Base-by-base conservation (phyloP, 2,329 filamentous ascomycete genomes). In the Aspergillus sp. region DNA sequence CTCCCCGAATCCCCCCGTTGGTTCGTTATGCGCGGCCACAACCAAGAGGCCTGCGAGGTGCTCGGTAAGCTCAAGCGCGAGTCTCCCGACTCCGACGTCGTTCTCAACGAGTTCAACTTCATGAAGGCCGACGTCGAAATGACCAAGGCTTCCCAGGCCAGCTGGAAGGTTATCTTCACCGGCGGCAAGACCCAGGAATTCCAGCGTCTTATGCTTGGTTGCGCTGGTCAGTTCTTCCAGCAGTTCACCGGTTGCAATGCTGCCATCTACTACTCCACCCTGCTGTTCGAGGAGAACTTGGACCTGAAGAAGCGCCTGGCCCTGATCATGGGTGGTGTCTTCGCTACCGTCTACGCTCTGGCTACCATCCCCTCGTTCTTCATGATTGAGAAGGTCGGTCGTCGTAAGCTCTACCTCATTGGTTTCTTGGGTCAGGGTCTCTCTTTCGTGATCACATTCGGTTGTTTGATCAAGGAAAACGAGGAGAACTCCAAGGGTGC, bases 1-100 rank as follows among this genome's bases (percentile, higher is more conserved):
- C 70, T 84, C 1, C 82, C 82, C 8, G 82, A 85, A 57, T 82
- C 80, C 0, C 82, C 82, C 7, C 74, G 81, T 40, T 84, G 81
- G 79, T 73, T 85, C 19, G 76, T 85, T 11, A 70, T 80, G 52
- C 78, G 79, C 51, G 82, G 80, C 15, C 70, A 75, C 39, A 77
- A 83, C 60, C 71, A 73, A 56, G 80, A 77, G 63, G 82, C 71
- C 40, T 71, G 72, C 14, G 68, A 74, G 4, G 79, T 83, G 12
- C 76, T 84, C 41, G 79, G 79, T 3, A 76, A 77, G 9, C 76
- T 83, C 2, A 71, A 76, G 24, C 58, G 80, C 37, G 61, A 46
- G 19, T 41, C 51, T 27, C 44, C 58, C 37, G 84, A 85, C 58
- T 60, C 63, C 14, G 66, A 70, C 11, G 52, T 62, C 3, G 64